Base-by-base conservation (phyloP, 306 rosid genomes). In the Gillenia trifoliata region DNA sequence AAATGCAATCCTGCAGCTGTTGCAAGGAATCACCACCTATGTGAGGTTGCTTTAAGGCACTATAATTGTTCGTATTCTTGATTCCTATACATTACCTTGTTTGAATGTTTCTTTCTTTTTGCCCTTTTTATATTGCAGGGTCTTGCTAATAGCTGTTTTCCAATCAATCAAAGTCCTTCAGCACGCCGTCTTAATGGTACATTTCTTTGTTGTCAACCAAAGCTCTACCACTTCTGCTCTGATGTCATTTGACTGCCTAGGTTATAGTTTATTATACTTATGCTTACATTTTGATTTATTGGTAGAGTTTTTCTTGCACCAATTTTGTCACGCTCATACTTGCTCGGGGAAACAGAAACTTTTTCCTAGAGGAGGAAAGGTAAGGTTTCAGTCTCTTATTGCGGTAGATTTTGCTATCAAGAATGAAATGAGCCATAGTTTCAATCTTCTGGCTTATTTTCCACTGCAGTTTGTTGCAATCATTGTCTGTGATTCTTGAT, bases 321-420 rank as follows among this genome's bases (percentile, higher is more conserved):
- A 93, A 82, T 91, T 91, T 83, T 93, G 98, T 83, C 94, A 88
- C 45, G 90, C 97, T 74, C 98, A 88, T 78, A 80, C 92, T 71
- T 93, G 98, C 90, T 89, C 88, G 0, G 89, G 90, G 65, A 88
- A 93, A 78, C 90, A 52, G 49, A 91, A 86, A 80, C 98, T 90
- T 55, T 93, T 93, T 67, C 79, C 93, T 17, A 91, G 92, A 81
- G 96, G 97, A 80, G 97, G 92, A 80, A 88, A 64, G 97, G 98
- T 93, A 82, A 77, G 74, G 70, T 78, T 67, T 72, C 78, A 62
- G 22, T 66, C 59, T 72, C 77, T 59, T 66, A 43, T 40, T 11
- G 7, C 55, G 40, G n/a, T 77, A 49, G 47, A 22, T 67, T 70
- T 70, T 63, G 31, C 64, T 30, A 67, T 73, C 63, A 69, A 30